phyloP scores from a whole-genome alignment of 306 rosid species.

The Lagenaria siceraria region DNA sequence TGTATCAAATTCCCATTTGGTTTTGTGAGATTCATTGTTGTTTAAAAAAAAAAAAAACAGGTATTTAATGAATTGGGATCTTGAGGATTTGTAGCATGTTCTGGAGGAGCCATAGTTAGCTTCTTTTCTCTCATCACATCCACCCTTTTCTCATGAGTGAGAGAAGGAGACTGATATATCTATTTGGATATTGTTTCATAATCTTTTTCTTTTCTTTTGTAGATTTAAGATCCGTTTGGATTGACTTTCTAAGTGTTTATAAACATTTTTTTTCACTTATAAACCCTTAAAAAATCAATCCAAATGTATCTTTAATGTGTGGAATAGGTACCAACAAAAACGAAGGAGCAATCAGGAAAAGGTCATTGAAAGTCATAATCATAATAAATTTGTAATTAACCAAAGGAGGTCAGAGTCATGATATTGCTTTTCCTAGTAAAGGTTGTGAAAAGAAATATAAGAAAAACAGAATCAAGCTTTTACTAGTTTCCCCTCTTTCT shows the following conservation, averaged over 20 bases:
- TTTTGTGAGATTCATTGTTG: too few relatives aligned
- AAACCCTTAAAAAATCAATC: too few relatives aligned
- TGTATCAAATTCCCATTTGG: too few relatives aligned
- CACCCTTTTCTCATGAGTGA: background rate
- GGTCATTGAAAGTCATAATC: background rate
- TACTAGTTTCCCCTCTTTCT: background rate
- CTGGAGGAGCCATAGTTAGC: slow-evolving; percentile 1
- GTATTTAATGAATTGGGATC: background rate
- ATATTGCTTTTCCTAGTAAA: background rate
- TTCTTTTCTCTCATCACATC: background rate
- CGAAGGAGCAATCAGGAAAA: background rate
- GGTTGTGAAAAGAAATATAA: background rate
- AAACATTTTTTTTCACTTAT: too few relatives aligned
- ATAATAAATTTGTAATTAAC: background rate
- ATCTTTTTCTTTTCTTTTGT: background rate
- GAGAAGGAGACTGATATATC: background rate
- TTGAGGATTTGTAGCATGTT: slow-evolving; percentile 1
- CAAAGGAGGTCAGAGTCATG: background rate
- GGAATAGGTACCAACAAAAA: background rate
- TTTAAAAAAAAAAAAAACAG: background rate
- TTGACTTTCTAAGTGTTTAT: too few relatives aligned
- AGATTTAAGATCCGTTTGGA: too few relatives aligned
- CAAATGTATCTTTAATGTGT: too few relatives aligned
- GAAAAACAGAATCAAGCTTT: background rate
- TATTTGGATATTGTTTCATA: background rate